Evolutionary conservation across 257 asterid genomes (phyloP).

Genomic region (Gentiana dahurica): DNA sequence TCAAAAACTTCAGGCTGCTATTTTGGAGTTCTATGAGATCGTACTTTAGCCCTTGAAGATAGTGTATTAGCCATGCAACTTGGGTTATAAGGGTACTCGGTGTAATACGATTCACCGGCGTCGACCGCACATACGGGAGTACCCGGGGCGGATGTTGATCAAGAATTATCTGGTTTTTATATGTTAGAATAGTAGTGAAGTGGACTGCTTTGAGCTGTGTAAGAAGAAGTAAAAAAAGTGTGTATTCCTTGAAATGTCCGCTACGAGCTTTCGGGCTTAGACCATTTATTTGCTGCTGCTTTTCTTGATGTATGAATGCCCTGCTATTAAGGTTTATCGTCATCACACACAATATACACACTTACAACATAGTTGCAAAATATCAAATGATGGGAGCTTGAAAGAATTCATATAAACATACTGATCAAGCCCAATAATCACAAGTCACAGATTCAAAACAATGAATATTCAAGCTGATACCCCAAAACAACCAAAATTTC

Average conservation of each 20-base stretch:
- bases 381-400: too few relatives aligned
- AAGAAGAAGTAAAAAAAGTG: constrained; percentile 9
- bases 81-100: constrained; percentile 58
- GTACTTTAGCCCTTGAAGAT: constrained; percentile 79
- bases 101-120: constrained; percentile 54
- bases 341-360: too few relatives aligned
- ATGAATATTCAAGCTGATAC: too few relatives aligned
- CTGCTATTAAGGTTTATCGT: constrained; percentile 4
- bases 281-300: constrained; percentile 33
- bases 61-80: constrained; percentile 87
- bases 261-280: constrained; percentile 61
- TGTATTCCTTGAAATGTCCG: constrained; percentile 61
- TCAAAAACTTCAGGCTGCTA: constrained; percentile 73
- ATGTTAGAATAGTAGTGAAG: constrained; percentile 43
- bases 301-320: constrained; percentile 28
- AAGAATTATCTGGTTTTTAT: constrained; percentile 46
- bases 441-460: too few relatives aligned
- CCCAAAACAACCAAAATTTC: too few relatives aligned
- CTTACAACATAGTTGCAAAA: too few relatives aligned
- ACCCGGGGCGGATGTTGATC: constrained; percentile 11
- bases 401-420: too few relatives aligned
- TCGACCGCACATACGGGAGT: constrained; percentile 35
- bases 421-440: too few relatives aligned
- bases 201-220: constrained; percentile 78
- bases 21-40: constrained; percentile 98